Percentiles rank a stretch among this genome's conserved stretches.
Conservation (phyloP, 805 yeast genomes). For the Teunomyces atbi region DNA sequence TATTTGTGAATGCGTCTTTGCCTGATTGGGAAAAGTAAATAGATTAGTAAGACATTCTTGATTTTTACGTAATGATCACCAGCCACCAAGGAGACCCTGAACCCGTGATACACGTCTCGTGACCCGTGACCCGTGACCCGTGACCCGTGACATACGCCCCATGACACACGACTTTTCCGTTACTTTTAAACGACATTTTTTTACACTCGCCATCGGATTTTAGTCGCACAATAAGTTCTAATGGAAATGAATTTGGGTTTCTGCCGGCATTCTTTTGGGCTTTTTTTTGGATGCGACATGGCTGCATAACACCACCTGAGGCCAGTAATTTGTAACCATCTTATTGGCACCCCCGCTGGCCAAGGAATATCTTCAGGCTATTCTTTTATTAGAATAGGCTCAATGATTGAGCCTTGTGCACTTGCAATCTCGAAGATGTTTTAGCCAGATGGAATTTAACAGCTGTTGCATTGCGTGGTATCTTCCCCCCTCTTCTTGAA, state of each 20-base stretch:
- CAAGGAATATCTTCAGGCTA: not conserved
- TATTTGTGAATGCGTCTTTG: constrained; percentile 1
- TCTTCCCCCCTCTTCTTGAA: no score
- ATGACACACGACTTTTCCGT: no score
- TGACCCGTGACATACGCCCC: no score
- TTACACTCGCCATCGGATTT: no score
- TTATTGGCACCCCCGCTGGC: not conserved
- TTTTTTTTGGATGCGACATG: not conserved
- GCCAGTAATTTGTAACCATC: not conserved
- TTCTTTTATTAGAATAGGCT: no score
- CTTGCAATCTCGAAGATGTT: no score
- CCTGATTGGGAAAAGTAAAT: constrained; percentile 3
- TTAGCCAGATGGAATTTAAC: no score
- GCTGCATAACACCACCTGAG: not conserved
- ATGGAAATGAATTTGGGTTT: not conserved
- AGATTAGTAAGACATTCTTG: not conserved
- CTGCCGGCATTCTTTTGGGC: not conserved
- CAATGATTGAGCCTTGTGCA: no score
- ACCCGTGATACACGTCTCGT: not conserved
- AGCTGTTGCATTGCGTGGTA: no score
- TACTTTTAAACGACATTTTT: no score
- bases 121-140: no score
- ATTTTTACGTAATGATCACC: not conserved
- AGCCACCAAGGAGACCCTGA: not conserved
- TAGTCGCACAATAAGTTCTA: no score